Evolutionary conservation across 1,284 basidiomycete genomes (phyloP), one percentile per base, ranked within the genome.

Genomic region (Pseudozyma flocculosa): DNA sequence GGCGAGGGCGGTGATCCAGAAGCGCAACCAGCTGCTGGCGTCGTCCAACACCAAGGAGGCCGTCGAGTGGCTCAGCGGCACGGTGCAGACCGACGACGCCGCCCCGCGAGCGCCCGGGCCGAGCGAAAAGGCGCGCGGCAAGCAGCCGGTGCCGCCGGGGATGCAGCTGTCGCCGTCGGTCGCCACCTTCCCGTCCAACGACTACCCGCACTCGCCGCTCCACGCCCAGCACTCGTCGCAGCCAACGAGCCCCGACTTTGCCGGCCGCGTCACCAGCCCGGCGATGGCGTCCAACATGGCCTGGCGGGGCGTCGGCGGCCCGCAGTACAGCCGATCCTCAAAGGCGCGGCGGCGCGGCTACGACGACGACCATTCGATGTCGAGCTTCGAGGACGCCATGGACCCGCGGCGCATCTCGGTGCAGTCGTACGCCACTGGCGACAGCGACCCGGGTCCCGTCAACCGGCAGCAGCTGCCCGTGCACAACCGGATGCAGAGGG

Each of bases 1-100:
- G 71, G 91, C 94, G 7, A 85, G 94, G 46, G 92, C 92, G 36
- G 94, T 97, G 78, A 88, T 97, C 86, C 86, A 88, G 76, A 96
- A 96, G 82, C 88, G 91, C 30, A 66, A 72, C 32, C 72, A 73
- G 53, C 58, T 74, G 14, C 26, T 74, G 43, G 68, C 72, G 3
- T 54, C 62, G 19, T 59, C 61, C 30, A 68, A 66, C 37, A 61
- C 46, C 54, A 67, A 60, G 46, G 72, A 74, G 45, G 55, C 71
- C 13, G 72, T 74, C 43, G 72, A 74, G 45, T 74, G 72, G 72
- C 61, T 74, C 15, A 29, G 51, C 15, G 63, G 63, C 11, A 44
- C 51, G 18, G 50, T 61, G 15, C 54, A 54, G 44, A 45, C 49
- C 7, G 58, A 61, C 8, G 58, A 61, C 15, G 17, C 30, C 17